Conservation (phyloP, 768 basidiomycete genomes). For the Auricularia auricula-judae region DNA sequence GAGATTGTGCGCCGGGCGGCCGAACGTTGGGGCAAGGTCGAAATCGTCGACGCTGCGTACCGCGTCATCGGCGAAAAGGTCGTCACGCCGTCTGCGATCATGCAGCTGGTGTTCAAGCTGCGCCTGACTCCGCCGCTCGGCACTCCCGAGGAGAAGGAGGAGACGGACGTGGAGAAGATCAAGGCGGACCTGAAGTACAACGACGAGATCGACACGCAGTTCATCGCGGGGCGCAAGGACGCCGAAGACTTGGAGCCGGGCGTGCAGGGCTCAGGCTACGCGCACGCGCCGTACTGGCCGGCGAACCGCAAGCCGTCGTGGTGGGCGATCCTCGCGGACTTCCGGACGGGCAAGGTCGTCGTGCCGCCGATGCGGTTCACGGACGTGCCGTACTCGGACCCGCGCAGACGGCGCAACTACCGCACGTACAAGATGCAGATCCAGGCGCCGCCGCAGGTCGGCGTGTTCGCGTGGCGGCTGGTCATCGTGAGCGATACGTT, state of each 20-base stretch:
- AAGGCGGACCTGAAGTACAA: conserved; percentile 31
- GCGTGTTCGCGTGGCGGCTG: conserved; percentile 81
- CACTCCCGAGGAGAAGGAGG: conserved; percentile 10
- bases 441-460: conserved; percentile 81
- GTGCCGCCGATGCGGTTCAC: conserved; percentile 77
- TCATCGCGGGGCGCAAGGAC: conserved; percentile 51
- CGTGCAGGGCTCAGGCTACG: conserved; percentile 40
- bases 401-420: conserved; percentile 43
- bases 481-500: conserved; percentile 82
- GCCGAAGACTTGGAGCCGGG: conserved; percentile 43
- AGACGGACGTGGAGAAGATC: conserved; percentile 17
- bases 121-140: conserved; percentile 51
- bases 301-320: conserved; percentile 82
- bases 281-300: conserved; percentile 94
- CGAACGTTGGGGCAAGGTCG: conserved; percentile 59
- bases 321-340: conserved; percentile 87
- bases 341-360: conserved; percentile 72
- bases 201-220: conserved; percentile 57
- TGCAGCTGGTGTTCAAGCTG: conserved; percentile 76
- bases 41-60: conserved; percentile 75
- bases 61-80: conserved; percentile 88
- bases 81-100: conserved; percentile 80
- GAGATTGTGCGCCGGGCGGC: conserved; percentile 53
- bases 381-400: conserved; percentile 60
- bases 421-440: conserved; percentile 87